These are phyloP conservation scores for Selenicereus undatus DNA, from an alignment of 148 eudicot genomes.

Conservation along the genomic window DNA sequence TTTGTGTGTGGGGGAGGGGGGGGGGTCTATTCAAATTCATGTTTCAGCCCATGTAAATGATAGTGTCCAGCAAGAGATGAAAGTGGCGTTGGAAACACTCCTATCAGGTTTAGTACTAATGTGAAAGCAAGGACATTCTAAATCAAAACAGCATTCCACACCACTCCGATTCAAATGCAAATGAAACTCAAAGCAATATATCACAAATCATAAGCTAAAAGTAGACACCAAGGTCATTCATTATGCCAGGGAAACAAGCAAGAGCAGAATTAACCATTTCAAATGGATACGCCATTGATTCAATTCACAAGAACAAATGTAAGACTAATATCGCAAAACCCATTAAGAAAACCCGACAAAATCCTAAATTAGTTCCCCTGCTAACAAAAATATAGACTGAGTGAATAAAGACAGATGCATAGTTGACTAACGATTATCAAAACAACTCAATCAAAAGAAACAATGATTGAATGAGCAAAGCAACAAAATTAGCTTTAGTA, in stretches of 20 bases:
- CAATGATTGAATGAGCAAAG: neutral
- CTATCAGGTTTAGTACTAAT: neutral
- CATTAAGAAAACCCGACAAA: too few relatives aligned
- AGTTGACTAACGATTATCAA: too few relatives aligned
- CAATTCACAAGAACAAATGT: too few relatives aligned
- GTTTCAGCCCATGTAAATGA: neutral
- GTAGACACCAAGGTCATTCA: neutral
- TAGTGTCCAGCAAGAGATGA: neutral
- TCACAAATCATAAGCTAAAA: neutral
- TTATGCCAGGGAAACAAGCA: too few relatives aligned
- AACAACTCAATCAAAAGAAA: too few relatives aligned
- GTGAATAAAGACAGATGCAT: neutral
- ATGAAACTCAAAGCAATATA: neutral
- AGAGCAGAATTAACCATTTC: too few relatives aligned
- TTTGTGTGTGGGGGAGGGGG: too few relatives aligned
- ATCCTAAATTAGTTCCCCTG: neutral
- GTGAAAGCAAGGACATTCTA: neutral
- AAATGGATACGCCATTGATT: too few relatives aligned
- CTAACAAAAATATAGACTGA: neutral
- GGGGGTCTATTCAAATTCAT: neutral
- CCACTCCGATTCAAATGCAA: neutral
- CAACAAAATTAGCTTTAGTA: neutral
- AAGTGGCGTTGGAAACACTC: neutral
- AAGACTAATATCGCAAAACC: neutral
- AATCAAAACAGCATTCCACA: neutral